Base-by-base conservation (phyloP, 78 protist genomes). In the Dictyostelium firmibasis region DNA sequence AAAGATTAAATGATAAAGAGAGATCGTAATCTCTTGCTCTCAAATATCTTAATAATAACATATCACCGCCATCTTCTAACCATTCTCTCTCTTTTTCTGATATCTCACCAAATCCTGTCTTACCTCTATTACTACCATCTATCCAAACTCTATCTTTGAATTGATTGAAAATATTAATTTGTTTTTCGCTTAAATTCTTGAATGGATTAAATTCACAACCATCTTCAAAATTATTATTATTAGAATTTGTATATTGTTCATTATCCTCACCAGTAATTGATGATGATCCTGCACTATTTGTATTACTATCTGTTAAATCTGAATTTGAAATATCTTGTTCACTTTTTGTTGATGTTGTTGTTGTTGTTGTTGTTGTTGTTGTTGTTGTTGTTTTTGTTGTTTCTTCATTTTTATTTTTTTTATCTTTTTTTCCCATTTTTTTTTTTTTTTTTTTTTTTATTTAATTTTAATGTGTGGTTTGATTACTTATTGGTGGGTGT, bases 11-110 rank as follows among this genome's bases (percentile, higher is more conserved):
- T 23, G 96, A 33, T 33, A 78, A 47, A 0, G 84, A 47, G 25
- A 78, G 14, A 31, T 84, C 79, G 44, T 92, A 92, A 41, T 84
- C 96, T 33, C 96, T n/a, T 44, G 96, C 96, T 13, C 96, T 53
- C 44, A 92, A 78, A 74, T 92, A 92, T 74, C 96, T 67, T 27
- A 78, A 23, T 18, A 81, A 29, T 62, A 89, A 35, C 87, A 89
- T 81, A 81, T 89, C 94, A 41, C 50, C n/a, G 20, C 36, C 81
- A 79, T 77, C 44, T 5, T 47, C 69, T 67, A 89, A 18, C 94
- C 94, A 89, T 89, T 43, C 4, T 81, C 74, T 89, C 83, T 88
- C 47, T 14, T 27, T n/a, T 7, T 83, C 75, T 35, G 25, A 9
- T 16, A 75, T 33, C 16, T 86, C 60, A 38, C 41, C 78, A 64